Base-by-base conservation (phyloP, 1,284 basidiomycete species). In the Cryptococcus depauperatus region DNA sequence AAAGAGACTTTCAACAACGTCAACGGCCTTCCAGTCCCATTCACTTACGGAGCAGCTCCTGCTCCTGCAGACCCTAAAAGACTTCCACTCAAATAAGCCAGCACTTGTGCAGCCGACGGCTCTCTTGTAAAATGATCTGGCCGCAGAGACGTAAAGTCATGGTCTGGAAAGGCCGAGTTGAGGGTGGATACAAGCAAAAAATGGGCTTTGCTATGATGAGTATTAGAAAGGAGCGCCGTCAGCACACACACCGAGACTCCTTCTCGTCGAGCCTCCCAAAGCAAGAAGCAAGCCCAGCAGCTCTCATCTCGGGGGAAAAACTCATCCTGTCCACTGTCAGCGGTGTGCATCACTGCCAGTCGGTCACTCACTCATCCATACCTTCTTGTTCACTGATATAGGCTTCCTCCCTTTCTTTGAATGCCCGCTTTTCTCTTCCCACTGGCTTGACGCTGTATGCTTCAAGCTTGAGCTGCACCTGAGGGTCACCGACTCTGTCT, bases 391-490 rank as follows among this genome's bases (percentile, higher is more conserved):
- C 69, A 32, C 56, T 58, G 35, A 59, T 79, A 73, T 93, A 89
- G 32, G 84, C 83, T 55, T 79, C 78, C 68, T 95, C 90, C 72
- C 97, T 83, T 13, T 82, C 77, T 66, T 87, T 91, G 77, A 91
- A 92, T 68, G 96, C 83, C 66, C 87, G 89, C 79, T 92, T 91
- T 77, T 98, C 95, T 65, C 87, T 85, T 57, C 87, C 87, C 70
- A 96, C 85, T 62, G 91, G 85, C 78, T 98, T 98, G 80, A 90
- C 93, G 58, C 86, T 90, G 75, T 97, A 98, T 0, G 90, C 91
- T 71, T 98, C 93, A 68, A 98, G 83, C 56, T 91, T 82, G 30
- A 89, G 92, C 68, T 88, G 83, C 16, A 96, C 87, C 23, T 83
- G 80, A 69, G 88, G 89, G 72, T 95, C 91, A 40, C 86, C 82